These are phyloP conservation scores for Phytophthora tubulina DNA, from an alignment of 352 stramenopile genomes.

Conservation along the genomic window DNA sequence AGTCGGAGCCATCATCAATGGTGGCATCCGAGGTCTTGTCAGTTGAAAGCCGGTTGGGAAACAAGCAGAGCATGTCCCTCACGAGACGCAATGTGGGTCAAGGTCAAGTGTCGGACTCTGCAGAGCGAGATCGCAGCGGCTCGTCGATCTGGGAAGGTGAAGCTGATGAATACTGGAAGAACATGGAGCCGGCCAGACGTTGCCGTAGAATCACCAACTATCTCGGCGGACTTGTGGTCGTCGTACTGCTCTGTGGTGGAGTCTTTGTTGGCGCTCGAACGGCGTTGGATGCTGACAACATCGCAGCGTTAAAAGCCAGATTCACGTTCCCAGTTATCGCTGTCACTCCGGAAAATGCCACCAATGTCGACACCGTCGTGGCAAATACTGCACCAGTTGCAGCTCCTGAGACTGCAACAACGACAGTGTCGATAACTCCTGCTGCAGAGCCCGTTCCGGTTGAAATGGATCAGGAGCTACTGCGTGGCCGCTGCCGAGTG, in stretches of 20 bases:
- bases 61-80: constrained; percentile 46
- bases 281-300: constrained; percentile 18
- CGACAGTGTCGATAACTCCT: neutral
- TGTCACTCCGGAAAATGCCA: constrained; percentile 21
- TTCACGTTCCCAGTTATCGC: constrained; percentile 7
- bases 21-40: constrained; percentile 2
- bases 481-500: constrained; percentile 67
- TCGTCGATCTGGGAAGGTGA: constrained; percentile 77
- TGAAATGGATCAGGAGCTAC: constrained; percentile 39
- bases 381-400: neutral
- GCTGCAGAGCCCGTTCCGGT: constrained; percentile 5
- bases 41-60: constrained; percentile 22
- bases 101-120: neutral
- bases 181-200: constrained; percentile 68
- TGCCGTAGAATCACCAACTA: constrained; percentile 48
- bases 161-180: constrained; percentile 76
- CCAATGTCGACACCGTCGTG: neutral
- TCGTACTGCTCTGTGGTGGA: constrained; percentile 32
- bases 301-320: constrained; percentile 29
- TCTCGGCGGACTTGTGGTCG: constrained; percentile 37
- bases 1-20: neutral
- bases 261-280: constrained; percentile 30
- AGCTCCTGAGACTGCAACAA: neutral
- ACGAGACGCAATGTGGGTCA: constrained; percentile 54
- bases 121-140: constrained; percentile 27